Evolutionary conservation across 2,329 filamentous ascomycete genomes (phyloP), one percentile per base, ranked within the genome.

Genomic region (Curvularia spicifera): DNA sequence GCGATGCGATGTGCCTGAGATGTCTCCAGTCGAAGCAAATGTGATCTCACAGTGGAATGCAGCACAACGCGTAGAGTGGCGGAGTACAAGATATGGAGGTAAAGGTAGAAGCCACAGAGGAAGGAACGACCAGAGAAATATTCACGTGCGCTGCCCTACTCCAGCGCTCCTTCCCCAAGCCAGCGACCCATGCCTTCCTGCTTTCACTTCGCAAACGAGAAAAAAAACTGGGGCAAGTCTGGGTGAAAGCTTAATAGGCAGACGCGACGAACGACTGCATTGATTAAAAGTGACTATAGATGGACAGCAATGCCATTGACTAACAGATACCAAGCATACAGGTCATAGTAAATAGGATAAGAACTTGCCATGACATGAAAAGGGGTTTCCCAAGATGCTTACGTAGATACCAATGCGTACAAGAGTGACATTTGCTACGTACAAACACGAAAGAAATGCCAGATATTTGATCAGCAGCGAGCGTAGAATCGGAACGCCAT

Each of bases 91-190:
- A n/a, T 20, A 31, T 1, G 5, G 5, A 8, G 9, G 4, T 10
- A n/a, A 47, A 47, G 28, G 28, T 22, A 12, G 28, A 49, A 13
- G 40, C 8, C 3, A 15, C 20, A 37, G 24, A 51, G 26, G 49
- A 53, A n/a, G 22, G 18, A 37, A 20, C 26, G 13, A 29, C 15
- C 3, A 18, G 37, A 18, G 20, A 35, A 18, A 35, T 20, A 20
- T 44, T 52, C 26, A 39, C 47, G 29, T 37, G 33, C 33, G 33
- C 15, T n/a, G 15, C 15, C 31, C 44, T 55, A 37, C 50, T 39
- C 51, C 15, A 44, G 31, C 10, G 61, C 45, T 37, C 59, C 54
- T 64, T 57, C 59, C 54, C n/a, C 28, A 15, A 29, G 10, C 12
- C 5, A n/a, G 4, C 3, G 15, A 37, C 33, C 13, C 33, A 37